These are phyloP conservation scores for Lepidium campestre DNA, from an alignment of 441 rosid species.

Conservation along the genomic window DNA sequence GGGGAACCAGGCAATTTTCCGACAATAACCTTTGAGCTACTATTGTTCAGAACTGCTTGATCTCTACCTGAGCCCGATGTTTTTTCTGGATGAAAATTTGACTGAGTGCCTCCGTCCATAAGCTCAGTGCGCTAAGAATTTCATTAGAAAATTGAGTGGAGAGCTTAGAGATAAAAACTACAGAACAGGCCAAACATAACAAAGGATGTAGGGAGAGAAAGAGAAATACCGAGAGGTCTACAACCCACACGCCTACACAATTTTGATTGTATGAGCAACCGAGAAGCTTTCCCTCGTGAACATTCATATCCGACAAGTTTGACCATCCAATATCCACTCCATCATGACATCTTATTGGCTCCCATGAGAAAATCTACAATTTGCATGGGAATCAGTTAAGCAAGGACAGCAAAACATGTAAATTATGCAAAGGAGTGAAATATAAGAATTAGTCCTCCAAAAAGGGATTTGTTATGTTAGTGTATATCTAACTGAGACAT, in stretches of 20 bases:
- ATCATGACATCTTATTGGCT: conserved; percentile 88
- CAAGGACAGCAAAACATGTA: conserved; percentile 9
- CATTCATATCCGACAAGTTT: conserved; percentile 84
- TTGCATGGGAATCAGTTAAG: conserved; percentile 13
- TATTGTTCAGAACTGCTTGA: conserved; percentile 50
- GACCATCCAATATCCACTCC: conserved; percentile 99
- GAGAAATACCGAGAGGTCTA: conserved; percentile 77
- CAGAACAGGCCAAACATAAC: conserved; percentile 14
- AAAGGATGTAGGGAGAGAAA: conserved; percentile 7
- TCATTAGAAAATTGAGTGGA: conserved; percentile 1
- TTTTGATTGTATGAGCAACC: conserved; percentile 98
- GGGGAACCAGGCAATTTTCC: conserved; percentile 69
- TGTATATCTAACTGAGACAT: not conserved
- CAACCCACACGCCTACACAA: conserved; percentile 99
- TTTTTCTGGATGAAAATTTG: conserved; percentile 55
- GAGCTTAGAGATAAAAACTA: conserved; percentile 18
- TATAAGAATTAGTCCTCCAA: not conserved
- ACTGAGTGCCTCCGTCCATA: conserved; percentile 39
- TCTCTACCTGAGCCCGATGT: conserved; percentile 49
- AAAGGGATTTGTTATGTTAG: not conserved
- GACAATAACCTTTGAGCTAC: conserved; percentile 44
- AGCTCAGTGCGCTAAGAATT: conserved; percentile 67
- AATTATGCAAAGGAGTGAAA: not conserved
- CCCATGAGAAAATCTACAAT: conserved; percentile 93
- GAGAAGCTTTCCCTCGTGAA: conserved; percentile 96